Evolutionary conservation across 768 basidiomycete genomes (phyloP).

Genomic region (Pisolithus microcarpus): DNA sequence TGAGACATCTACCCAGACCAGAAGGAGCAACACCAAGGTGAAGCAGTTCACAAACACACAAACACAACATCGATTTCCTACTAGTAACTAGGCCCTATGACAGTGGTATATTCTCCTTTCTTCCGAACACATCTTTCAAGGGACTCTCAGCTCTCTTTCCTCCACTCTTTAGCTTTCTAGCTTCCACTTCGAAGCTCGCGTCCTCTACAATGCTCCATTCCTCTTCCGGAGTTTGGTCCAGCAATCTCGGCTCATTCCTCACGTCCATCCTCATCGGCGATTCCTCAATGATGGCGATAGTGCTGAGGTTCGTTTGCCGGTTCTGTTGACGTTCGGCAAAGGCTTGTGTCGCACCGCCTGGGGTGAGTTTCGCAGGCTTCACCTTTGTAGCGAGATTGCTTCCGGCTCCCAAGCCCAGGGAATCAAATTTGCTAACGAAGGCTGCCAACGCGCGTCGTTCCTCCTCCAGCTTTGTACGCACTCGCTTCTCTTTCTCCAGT

Average conservation of each 20-base stretch:
- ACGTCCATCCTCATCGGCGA: conserved; percentile 45
- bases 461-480: conserved; percentile 61
- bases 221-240: conserved; percentile 57
- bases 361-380: conserved; percentile 42
- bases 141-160: conserved; percentile 29
- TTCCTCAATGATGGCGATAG: conserved; percentile 23
- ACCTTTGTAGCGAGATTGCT: conserved; percentile 34
- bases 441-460: conserved; percentile 72
- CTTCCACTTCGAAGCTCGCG: conserved; percentile 46
- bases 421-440: conserved; percentile 79
- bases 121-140: conserved; percentile 21
- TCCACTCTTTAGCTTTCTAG: conserved; percentile 14
- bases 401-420: conserved; percentile 48
- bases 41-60: too few relatives aligned
- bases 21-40: too few relatives aligned
- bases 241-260: conserved; percentile 40
- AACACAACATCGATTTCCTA: neutral
- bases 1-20: too few relatives aligned
- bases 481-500: conserved; percentile 74
- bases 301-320: conserved; percentile 23
- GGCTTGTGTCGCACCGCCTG: conserved; percentile 44
- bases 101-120: conserved; percentile 20
- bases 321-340: conserved; percentile 42
- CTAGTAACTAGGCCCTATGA: neutral
- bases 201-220: conserved; percentile 42